Conservation (phyloP, 2,329 filamentous ascomycete species). For the Didymella sp. region DNA sequence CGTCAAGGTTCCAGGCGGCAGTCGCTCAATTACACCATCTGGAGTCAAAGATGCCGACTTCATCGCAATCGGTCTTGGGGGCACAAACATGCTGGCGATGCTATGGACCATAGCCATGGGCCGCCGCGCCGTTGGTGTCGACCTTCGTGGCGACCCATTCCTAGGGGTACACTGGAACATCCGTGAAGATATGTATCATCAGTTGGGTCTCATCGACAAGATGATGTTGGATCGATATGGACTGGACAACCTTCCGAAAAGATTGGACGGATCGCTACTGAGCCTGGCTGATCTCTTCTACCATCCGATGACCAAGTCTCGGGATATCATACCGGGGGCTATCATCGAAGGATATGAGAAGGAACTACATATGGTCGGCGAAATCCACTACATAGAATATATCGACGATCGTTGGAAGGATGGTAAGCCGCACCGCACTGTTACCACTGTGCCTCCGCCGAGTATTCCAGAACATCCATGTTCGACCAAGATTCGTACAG, state of each 20-base stretch:
- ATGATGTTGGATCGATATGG: constrained; percentile 28
- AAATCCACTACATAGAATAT: constrained; percentile 24
- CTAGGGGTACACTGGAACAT: constrained; percentile 31
- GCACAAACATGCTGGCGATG: constrained; percentile 28
- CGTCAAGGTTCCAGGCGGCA: not conserved
- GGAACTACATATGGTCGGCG: constrained; percentile 19
- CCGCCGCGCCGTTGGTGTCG: constrained; percentile 23
- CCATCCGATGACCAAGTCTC: constrained; percentile 13
- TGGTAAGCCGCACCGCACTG: constrained; percentile 23
- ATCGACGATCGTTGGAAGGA: constrained; percentile 28
- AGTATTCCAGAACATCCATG: constrained; percentile 2
- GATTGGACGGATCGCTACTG: constrained; percentile 23
- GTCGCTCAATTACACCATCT: constrained; percentile 3
- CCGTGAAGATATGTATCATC: constrained; percentile 28
- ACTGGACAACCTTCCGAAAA: constrained; percentile 16
- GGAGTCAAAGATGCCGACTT: constrained; percentile 29
- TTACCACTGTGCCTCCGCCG: constrained; percentile 21
- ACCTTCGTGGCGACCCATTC: constrained; percentile 26
- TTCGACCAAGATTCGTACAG: constrained; percentile 22
- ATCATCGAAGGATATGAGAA: constrained; percentile 27
- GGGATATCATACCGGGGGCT: constrained; percentile 23
- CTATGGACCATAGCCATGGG: constrained; percentile 27
- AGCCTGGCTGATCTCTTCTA: constrained; percentile 24
- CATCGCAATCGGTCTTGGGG: constrained; percentile 26
- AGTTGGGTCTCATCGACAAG: constrained; percentile 28